Percentiles rank a stretch among this genome's conserved stretches.
phyloP scores from a whole-genome alignment of 208 protist species.

The Vickermania spadyakhi region DNA sequence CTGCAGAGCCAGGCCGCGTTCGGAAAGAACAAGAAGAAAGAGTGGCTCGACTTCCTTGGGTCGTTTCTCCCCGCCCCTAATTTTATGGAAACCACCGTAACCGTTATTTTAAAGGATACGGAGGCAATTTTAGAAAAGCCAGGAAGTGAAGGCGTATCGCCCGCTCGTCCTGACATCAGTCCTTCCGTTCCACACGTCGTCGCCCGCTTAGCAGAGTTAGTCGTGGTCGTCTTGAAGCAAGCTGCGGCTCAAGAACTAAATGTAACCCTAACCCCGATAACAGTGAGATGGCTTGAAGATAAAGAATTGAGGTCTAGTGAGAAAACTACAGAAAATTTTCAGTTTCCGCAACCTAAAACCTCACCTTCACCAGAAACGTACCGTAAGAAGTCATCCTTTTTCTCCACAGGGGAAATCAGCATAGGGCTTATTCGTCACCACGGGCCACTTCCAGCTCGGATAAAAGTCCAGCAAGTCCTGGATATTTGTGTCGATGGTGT shows the following conservation, averaged over 20 bases:
- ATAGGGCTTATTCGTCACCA: conserved; percentile 56
- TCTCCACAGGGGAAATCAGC: conserved; percentile 44
- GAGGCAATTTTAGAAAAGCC: conserved; percentile 17
- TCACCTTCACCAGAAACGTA: conserved; percentile 1
- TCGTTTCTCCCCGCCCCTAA: conserved; percentile 44
- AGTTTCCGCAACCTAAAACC: not conserved
- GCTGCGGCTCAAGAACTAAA: conserved; percentile 41
- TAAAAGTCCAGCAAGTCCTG: conserved; percentile 56
- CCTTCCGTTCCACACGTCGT: conserved; percentile 8
- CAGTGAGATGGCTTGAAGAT: conserved; percentile 25
- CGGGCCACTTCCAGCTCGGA: conserved; percentile 59
- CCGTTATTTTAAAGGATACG: conserved; percentile 38
- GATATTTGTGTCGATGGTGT: conserved; percentile 45
- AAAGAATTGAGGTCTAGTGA: conserved; percentile 6
- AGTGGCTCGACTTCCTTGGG: conserved; percentile 63
- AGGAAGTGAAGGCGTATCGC: not conserved
- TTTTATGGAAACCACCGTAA: conserved; percentile 51
- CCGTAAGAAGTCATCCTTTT: conserved; percentile 9
- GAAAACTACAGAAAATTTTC: conserved; percentile 9
- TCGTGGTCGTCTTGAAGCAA: conserved; percentile 64
- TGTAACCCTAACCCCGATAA: conserved; percentile 49
- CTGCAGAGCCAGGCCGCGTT: conserved; percentile 58
- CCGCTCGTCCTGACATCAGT: not conserved
- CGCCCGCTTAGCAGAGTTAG: conserved; percentile 15
- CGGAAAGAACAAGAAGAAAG: conserved; percentile 66